These are phyloP conservation scores for Acorus gramineus DNA, from an alignment of 106 monocot species.

Conservation along the genomic window DNA sequence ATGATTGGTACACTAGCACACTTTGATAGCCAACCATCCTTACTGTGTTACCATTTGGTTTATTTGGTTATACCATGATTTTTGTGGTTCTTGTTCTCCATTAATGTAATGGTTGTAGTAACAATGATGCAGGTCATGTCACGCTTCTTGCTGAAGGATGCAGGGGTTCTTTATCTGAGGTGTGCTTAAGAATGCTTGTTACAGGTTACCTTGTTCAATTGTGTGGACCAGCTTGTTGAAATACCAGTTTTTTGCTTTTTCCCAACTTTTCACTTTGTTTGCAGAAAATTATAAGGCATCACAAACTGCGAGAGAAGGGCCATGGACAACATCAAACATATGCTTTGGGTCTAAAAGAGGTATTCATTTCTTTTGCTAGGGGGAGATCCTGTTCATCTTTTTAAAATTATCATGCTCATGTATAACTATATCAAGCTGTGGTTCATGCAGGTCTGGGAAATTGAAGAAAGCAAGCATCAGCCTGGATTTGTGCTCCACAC, in stretches of 20 bases:
- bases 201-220: not conserved
- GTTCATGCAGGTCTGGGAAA: conserved; percentile 82
- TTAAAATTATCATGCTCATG: too few relatives aligned
- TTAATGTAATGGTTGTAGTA: not conserved
- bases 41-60: not conserved
- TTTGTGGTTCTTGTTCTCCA: too few relatives aligned
- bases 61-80: not conserved
- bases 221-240: too few relatives aligned
- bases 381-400: too few relatives aligned
- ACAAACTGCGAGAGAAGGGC: conserved; percentile 71
- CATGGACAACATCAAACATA: conserved; percentile 92
- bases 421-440: not conserved
- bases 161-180: conserved; percentile 97
- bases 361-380: conserved; percentile 10
- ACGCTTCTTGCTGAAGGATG: conserved; percentile 99
- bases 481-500: conserved; percentile 90
- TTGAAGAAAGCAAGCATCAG: conserved; percentile 63
- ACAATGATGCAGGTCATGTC: conserved; percentile 59
- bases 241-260: too few relatives aligned
- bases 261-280: conserved; percentile 7
- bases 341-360: conserved; percentile 98
- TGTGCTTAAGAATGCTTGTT: conserved; percentile 10
- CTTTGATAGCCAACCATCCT: too few relatives aligned
- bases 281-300: conserved; percentile 78
- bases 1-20: too few relatives aligned